phyloP scores from a whole-genome alignment of 371 early-diverging fungal species.

The Cokeromyces recurvatus region DNA sequence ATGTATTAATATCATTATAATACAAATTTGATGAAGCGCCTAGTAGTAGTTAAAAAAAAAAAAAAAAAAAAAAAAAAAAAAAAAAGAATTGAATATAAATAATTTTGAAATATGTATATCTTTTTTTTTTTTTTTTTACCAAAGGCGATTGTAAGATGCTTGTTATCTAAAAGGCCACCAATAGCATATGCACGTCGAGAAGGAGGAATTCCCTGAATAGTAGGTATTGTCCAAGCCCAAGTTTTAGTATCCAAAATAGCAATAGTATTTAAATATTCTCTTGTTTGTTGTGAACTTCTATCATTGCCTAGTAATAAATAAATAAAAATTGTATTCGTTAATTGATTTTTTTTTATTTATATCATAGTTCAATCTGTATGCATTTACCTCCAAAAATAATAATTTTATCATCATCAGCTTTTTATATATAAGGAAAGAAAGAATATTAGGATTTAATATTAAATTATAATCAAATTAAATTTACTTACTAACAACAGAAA shows the following conservation, averaged over 20 bases:
- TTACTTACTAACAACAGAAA: constrained; percentile 41
- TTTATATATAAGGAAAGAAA: too few species aligned
- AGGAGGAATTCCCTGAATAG: constrained; percentile 31
- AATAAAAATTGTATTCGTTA: too few species aligned
- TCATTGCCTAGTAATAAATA: background rate
- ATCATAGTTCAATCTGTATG: too few species aligned
- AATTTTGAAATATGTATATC: constrained; percentile 1
- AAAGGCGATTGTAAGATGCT: constrained; percentile 36
- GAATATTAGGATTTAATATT: too few species aligned
- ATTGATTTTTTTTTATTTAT: too few species aligned
- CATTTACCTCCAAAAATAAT: constrained; percentile 43
- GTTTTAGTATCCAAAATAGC: constrained; percentile 38
- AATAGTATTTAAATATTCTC: constrained; percentile 26
- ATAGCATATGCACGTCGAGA: constrained; percentile 36
- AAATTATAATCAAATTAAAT: too few species aligned
- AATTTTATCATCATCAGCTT: constrained; percentile 34
- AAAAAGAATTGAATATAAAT: background rate
- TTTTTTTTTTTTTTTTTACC: constrained; percentile 22
- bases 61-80: background rate
- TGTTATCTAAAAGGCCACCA: constrained; percentile 28
- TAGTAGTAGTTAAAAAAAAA: constrained; percentile 1
- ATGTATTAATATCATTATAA: constrained; percentile 43
- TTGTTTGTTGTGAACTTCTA: too few species aligned
- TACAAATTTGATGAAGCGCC: constrained; percentile 30
- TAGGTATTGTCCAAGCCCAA: constrained; percentile 37